Base-by-base conservation (phyloP, 257 asterid species). In the Nicotiana attenuata region DNA sequence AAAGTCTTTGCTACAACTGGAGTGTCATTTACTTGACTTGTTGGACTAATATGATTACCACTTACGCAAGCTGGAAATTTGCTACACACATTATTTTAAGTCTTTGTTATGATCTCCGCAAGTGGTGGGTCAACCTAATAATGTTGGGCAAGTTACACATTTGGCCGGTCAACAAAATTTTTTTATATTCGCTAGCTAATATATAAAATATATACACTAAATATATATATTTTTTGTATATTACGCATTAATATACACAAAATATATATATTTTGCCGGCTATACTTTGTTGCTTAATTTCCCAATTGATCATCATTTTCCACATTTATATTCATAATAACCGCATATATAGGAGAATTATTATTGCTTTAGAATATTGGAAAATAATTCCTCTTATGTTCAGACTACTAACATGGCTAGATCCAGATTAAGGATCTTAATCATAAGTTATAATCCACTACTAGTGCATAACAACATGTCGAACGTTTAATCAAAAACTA, bases 121-220 rank as follows among this genome's bases (percentile, higher is more conserved):
- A 84, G 41, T 63, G 47, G 77, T 82, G 52, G 67, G 67, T 28
- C 41, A 33, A 68, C 52, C 56, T 33, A 35, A 61, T 78, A 77
- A 31, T 57, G 19, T 26, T 26, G 1, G 28, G 28, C 28, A 26
- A 26, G 28, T 26, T 26, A 26, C 28, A 26, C 2, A 26, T 26
- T 26, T 26, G 28, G 28, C 28, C 28, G 28, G 28, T 26, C 28
- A 26, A 26, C 28, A 26, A 26, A 26, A 26, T 0, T 26, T 26
- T 26, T 0, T 26, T 26, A 26, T 2, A 26, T 26, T 2, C 1
- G 28, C 28, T 26, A 26, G 28, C 28, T 26, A 26, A 26, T 26
- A 26, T 26, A 26, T 26, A 26, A 0, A 26, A 26, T 0, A 26
- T 26, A 26, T 26, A 26, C 28, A 26, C 1, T 26, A 26, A 0